phyloP scores from a whole-genome alignment of 768 basidiomycete species.

The Lactarius evosmus region DNA sequence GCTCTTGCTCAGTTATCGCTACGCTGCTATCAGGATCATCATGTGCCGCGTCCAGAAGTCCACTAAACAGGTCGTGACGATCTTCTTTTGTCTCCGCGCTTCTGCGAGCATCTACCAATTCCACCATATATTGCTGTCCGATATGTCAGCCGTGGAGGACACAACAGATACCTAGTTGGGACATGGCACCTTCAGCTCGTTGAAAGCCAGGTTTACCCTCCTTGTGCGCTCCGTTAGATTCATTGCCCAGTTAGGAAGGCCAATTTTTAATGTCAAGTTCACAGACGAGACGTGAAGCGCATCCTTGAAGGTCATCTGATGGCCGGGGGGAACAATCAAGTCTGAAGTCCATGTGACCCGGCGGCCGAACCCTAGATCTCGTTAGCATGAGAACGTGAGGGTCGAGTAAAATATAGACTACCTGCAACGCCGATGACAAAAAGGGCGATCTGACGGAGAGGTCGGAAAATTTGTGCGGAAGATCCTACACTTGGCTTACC shows the following conservation, averaged over 20 bases:
- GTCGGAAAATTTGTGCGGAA: not conserved
- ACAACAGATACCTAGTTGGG: not conserved
- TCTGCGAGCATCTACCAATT: constrained; percentile 30
- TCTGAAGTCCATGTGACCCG: constrained; percentile 49
- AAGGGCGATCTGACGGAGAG: constrained; percentile 46
- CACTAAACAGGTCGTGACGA: constrained; percentile 32
- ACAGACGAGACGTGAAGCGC: constrained; percentile 45
- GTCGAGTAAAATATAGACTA: not conserved
- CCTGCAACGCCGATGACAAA: constrained; percentile 54
- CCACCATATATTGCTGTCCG: constrained; percentile 31
- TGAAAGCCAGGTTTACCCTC: constrained; percentile 38
- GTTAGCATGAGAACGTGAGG: not conserved
- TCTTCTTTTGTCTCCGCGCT: constrained; percentile 26
- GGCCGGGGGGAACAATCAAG: constrained; percentile 40
- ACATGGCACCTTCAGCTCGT: constrained; percentile 41
- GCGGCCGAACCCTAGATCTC: constrained; percentile 44
- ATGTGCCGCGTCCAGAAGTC: constrained; percentile 28
- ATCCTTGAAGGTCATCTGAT: constrained; percentile 48
- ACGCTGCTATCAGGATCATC: constrained; percentile 20
- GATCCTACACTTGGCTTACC: constrained; percentile 34
- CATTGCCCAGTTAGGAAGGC: constrained; percentile 42
- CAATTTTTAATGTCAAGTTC: constrained; percentile 38
- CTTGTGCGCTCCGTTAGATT: constrained; percentile 37
- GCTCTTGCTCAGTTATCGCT: constrained; percentile 29
- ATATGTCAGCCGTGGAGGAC: not conserved